Conservation (phyloP, 306 rosid genomes). For the Argentina anserina region DNA sequence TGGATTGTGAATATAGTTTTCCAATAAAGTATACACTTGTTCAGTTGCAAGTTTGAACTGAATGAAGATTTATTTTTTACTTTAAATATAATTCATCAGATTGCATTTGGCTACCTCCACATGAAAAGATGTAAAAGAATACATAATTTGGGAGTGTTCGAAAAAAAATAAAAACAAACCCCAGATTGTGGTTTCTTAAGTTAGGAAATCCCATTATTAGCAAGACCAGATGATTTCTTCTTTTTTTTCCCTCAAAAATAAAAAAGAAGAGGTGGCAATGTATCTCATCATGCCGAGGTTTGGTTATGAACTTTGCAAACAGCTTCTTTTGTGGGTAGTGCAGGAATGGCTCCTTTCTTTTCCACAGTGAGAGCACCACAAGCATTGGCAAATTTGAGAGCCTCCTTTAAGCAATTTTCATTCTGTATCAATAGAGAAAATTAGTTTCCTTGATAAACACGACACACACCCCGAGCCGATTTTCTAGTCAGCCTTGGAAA, state of each 20-base stretch:
- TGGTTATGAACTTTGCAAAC: conserved; percentile 44
- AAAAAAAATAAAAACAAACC: too few relatives aligned
- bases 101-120: not conserved
- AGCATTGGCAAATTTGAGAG: conserved; percentile 64
- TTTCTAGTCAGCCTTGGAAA: not conserved
- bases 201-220: not conserved
- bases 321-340: conserved; percentile 66
- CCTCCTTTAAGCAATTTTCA: conserved; percentile 45
- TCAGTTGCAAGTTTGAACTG: too few relatives aligned
- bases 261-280: not conserved
- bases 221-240: not conserved
- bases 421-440: conserved; percentile 34
- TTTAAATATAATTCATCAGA: not conserved
- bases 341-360: conserved; percentile 74
- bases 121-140: not conserved
- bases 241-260: not conserved
- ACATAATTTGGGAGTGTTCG: not conserved
- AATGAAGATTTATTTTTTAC: too few relatives aligned
- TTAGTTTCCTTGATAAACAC: not conserved
- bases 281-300: conserved; percentile 14
- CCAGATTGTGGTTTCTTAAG: not conserved
- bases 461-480: not conserved
- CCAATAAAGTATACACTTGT: too few relatives aligned
- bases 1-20: too few relatives aligned
- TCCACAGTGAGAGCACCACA: conserved; percentile 81